Conservation (phyloP, 2,329 filamentous ascomycete species). For the Diplocarpon mali region DNA sequence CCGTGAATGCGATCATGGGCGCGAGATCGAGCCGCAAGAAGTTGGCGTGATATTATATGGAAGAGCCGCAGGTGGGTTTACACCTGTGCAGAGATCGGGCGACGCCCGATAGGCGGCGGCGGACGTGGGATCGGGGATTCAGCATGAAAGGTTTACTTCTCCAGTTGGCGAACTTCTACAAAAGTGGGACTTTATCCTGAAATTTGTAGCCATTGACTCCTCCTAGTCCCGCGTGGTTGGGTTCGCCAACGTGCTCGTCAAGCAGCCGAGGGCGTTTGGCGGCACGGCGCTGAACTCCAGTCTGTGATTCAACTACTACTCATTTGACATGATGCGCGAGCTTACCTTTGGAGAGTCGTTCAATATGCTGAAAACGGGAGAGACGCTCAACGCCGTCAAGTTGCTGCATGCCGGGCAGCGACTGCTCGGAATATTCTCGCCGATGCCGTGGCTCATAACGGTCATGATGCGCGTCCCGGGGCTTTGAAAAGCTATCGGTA, state of each 20-base stretch:
- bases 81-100: conserved; percentile 13
- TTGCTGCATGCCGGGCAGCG: conserved; percentile 8
- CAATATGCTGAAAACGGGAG: conserved; percentile 15
- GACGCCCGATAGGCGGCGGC: conserved; percentile 17
- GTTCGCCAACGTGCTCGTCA: conserved; percentile 13
- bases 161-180: too few relatives aligned
- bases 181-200: too few relatives aligned
- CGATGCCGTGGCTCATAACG: conserved; percentile 17
- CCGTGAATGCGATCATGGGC: conserved; percentile 12
- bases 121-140: conserved; percentile 20
- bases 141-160: conserved; percentile 14
- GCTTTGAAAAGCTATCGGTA: conserved; percentile 1
- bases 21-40: conserved; percentile 15
- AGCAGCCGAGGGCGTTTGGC: conserved; percentile 5
- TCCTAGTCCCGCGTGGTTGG: conserved; percentile 18
- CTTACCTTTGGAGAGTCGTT: conserved; percentile 21
- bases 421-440: conserved; percentile 10
- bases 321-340: conserved; percentile 24
- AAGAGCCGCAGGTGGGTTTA: conserved; percentile 8
- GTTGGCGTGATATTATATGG: conserved; percentile 18
- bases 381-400: conserved; percentile 10
- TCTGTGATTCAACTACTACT: conserved; percentile 18
- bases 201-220: conserved; percentile 15
- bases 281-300: conserved; percentile 16
- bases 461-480: conserved; percentile 15